These are phyloP conservation scores for Cladorrhinum sp. DNA, from an alignment of 2,329 filamentous ascomycete species.

Conservation along the genomic window DNA sequence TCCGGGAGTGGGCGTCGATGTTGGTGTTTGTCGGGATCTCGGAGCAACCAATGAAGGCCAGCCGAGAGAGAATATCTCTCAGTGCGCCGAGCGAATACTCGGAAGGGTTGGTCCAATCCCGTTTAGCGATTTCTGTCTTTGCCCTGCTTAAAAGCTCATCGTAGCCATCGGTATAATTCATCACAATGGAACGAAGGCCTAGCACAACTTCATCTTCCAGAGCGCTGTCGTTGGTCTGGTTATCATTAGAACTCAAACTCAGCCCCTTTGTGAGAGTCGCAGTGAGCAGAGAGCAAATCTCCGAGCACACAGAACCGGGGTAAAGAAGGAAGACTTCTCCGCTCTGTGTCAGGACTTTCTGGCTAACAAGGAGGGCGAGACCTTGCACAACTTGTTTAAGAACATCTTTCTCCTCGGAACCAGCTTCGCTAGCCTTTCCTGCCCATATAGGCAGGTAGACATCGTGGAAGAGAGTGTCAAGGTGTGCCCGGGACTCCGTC, in stretches of 20 bases:
- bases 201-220: slow-evolving; percentile 40
- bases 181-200: slow-evolving; percentile 40
- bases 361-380: slow-evolving; percentile 43
- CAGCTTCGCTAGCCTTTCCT: slow-evolving; percentile 30
- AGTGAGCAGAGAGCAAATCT: slow-evolving; percentile 35
- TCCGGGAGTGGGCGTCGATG: background rate
- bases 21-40: slow-evolving; percentile 36
- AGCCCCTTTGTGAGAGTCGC: slow-evolving; percentile 24
- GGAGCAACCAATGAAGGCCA: slow-evolving; percentile 51
- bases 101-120: slow-evolving; percentile 27
- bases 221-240: slow-evolving; percentile 20
- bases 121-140: slow-evolving; percentile 24
- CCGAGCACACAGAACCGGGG: slow-evolving; percentile 33
- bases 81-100: slow-evolving; percentile 27
- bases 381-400: slow-evolving; percentile 46
- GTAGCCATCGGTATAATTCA: slow-evolving; percentile 37
- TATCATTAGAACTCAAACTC: slow-evolving; percentile 29
- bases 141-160: slow-evolving; percentile 31
- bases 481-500: slow-evolving; percentile 34
- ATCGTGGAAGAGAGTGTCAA: slow-evolving; percentile 43
- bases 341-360: slow-evolving; percentile 32
- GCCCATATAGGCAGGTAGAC: slow-evolving; percentile 41
- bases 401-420: slow-evolving; percentile 39
- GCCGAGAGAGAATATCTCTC: slow-evolving; percentile 39
- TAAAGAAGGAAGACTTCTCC: slow-evolving; percentile 32